Conservation (phyloP, 1,284 basidiomycete species). For the Austroboletus rostrupii region DNA sequence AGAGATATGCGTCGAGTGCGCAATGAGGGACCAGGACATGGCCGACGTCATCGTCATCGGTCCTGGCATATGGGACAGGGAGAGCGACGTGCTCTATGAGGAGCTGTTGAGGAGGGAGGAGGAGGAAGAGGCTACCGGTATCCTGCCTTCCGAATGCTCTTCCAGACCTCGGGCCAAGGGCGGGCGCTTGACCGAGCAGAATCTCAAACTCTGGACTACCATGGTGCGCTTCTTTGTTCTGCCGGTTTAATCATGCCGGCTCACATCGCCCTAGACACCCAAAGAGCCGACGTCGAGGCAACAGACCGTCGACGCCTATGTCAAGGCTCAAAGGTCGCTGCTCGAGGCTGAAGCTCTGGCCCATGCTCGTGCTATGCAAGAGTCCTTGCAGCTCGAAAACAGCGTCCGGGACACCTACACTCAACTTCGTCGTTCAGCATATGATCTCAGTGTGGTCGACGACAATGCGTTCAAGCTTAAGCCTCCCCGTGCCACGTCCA, state of each 20-base stretch:
- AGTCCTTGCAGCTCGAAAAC: constrained; percentile 69
- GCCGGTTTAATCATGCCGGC: constrained; percentile 5
- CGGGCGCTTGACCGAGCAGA: constrained; percentile 72
- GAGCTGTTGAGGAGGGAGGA: constrained; percentile 76
- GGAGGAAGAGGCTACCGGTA: constrained; percentile 57
- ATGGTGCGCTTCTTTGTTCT: constrained; percentile 55
- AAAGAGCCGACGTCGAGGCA: constrained; percentile 74
- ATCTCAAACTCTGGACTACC: constrained; percentile 82
- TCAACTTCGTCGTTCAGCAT: constrained; percentile 70
- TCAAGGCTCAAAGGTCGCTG: constrained; percentile 65
- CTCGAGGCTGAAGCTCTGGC: constrained; percentile 75
- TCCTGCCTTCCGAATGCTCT: constrained; percentile 43
- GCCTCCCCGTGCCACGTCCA: constrained; percentile 46
- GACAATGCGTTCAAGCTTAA: constrained; percentile 63
- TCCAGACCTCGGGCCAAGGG: constrained; percentile 60
- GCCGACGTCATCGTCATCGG: constrained; percentile 89
- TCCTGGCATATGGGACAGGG: constrained; percentile 87
- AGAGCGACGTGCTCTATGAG: constrained; percentile 79
- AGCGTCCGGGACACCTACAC: constrained; percentile 75
- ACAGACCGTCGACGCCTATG: constrained; percentile 66
- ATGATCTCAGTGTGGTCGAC: constrained; percentile 55
- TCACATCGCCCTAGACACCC: constrained; percentile 53
- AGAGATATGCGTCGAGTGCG: constrained; percentile 96
- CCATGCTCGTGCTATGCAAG: constrained; percentile 69
- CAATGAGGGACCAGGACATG: constrained; percentile 99